These are phyloP conservation scores for Linnemannia hyalina DNA, from an alignment of 192 early-diverging fungal species.

Conservation along the genomic window DNA sequence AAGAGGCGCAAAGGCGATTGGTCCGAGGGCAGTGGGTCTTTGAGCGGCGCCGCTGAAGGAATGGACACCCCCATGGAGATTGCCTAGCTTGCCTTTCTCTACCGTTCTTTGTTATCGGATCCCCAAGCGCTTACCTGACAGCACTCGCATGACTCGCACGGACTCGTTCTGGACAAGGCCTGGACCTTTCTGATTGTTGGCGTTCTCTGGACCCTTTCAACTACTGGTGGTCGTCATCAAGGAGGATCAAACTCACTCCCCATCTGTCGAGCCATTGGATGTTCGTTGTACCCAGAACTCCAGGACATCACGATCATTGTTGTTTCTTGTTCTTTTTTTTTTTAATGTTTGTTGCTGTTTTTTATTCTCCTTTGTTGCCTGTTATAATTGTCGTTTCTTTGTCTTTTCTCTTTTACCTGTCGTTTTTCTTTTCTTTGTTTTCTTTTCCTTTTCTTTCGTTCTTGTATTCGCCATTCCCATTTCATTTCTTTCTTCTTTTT, in stretches of 20 bases:
- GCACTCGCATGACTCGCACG: too few relatives aligned
- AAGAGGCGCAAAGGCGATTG: conserved; percentile 36
- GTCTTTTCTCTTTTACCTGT: neutral
- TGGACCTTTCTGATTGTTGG: too few relatives aligned
- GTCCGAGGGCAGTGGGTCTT: conserved; percentile 16
- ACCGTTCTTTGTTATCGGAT: neutral
- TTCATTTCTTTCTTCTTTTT: neutral
- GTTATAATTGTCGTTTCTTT: neutral
- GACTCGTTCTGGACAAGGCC: too few relatives aligned
- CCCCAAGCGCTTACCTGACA: too few relatives aligned
- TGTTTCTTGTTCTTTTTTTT: neutral
- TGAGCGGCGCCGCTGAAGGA: neutral
- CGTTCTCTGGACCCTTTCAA: neutral
- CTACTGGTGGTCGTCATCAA: neutral
- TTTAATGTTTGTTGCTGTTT: neutral
- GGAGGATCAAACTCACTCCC: too few relatives aligned
- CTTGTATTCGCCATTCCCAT: neutral
- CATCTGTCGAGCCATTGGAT: neutral
- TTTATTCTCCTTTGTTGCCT: neutral
- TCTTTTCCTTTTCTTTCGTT: conserved; percentile 8
- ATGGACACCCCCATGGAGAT: conserved; percentile 45
- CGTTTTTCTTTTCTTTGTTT: conserved; percentile 6
- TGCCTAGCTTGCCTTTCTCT: neutral
- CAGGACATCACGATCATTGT: neutral
- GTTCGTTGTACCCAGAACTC: neutral